Base-by-base conservation (phyloP, 2,329 filamentous ascomycete species). In the Neodidymelliopsis sp. region DNA sequence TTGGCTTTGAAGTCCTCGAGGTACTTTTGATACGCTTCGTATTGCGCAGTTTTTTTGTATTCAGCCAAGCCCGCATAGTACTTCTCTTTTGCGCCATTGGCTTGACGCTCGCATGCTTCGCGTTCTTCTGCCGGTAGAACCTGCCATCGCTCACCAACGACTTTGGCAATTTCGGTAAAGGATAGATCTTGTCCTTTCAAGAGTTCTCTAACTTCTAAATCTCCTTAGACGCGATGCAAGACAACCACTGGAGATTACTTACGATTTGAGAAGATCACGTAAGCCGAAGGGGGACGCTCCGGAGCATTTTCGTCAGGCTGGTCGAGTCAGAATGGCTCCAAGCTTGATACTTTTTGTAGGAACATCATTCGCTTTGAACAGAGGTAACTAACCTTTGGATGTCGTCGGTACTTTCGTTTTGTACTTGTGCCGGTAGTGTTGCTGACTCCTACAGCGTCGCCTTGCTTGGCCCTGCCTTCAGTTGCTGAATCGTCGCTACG, bases 201-300 rank as follows among this genome's bases (percentile, higher is more conserved):
- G 16, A 89, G 84, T 61, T 93, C 90, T 61, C 90, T 84, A 73
- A 91, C 88, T 72, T 88, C 86, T 89, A 57, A 0, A 29, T 10
- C 2, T 6, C 3, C 25, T 73, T 49, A 73, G 64, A 28, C 8
- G 7, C 24, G 36, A 24, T 20, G 2, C 8, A 10, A 10, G 8
- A 22, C 22, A 6, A 25, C 39, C 10, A 10, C 15, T 15, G 6
- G 2, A 3, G 10, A 11, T 31, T 23, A 79, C 86, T 76, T 72
- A 90, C 87, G 89, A 62, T 93, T 93, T 0, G 90, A 92, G 65
- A 94, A 94, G 12, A 93, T 82, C 10, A 93, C 90, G 73, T 93
- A 93, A 38, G 89, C 90, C 4, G 89, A 93, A 0, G 89, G 88
- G 1, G 90, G 88, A 18, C 89, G 80, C 65, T 92, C 89, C 2